Evolutionary conservation across 129 eudicot species (phyloP).

Genomic region (Ambrosia trifida): DNA sequence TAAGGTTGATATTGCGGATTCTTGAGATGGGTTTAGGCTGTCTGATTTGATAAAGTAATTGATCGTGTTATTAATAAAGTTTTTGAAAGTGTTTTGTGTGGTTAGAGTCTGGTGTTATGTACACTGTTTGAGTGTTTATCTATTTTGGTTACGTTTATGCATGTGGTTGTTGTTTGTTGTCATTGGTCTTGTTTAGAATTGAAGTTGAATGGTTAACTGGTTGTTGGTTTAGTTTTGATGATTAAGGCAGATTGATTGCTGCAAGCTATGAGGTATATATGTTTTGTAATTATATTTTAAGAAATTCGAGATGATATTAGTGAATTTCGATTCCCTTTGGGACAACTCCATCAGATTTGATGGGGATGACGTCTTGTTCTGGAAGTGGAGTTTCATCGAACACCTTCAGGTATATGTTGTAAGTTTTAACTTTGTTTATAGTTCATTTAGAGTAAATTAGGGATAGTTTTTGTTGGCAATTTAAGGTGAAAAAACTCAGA

Average conservation of each 20-base stretch:
- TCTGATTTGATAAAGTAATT: background rate
- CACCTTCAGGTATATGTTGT: background rate
- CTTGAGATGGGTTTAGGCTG: slow-evolving; percentile 32
- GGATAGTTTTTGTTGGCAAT: background rate
- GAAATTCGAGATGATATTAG: background rate
- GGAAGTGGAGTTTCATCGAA: slow-evolving; percentile 3
- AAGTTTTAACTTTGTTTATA: background rate
- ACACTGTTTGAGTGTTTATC: too few relatives aligned
- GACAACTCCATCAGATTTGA: background rate
- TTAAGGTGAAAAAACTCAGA: background rate
- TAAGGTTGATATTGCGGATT: slow-evolving; percentile 26
- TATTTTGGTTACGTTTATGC: too few relatives aligned
- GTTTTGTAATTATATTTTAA: background rate
- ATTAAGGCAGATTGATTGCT: slow-evolving; percentile 23
- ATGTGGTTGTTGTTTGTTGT: background rate
- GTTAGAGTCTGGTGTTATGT: too few relatives aligned
- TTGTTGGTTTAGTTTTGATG: background rate
- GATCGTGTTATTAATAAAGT: too few relatives aligned
- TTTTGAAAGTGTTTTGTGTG: too few relatives aligned
- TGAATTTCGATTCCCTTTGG: background rate
- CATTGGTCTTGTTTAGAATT: slow-evolving; percentile 11
- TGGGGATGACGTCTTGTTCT: background rate
- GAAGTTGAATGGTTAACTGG: slow-evolving; percentile 15
- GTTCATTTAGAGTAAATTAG: background rate
- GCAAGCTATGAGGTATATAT: slow-evolving; percentile 11